Percentiles rank a stretch among this genome's conserved stretches.
phyloP scores from a whole-genome alignment of 108 stramenopile genomes.

The Nitzschia sp. region DNA sequence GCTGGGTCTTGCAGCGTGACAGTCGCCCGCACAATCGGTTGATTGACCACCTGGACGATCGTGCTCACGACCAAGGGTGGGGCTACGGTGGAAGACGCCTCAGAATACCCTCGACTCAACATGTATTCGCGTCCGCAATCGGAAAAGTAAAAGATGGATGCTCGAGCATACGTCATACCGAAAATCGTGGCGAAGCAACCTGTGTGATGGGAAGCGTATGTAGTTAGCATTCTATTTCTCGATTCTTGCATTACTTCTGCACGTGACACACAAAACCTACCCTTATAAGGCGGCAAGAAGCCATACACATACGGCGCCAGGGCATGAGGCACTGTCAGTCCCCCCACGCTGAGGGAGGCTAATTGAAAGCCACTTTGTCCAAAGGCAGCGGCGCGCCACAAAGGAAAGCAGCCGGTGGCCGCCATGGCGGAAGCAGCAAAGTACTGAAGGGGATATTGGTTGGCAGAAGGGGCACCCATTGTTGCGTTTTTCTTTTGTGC shows the following conservation, averaged over 20 bases:
- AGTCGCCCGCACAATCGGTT: constrained; percentile 92
- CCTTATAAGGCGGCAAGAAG: constrained; percentile 94
- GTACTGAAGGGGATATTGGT: constrained; percentile 77
- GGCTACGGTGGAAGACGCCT: constrained; percentile 54
- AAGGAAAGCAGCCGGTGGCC: constrained; percentile 78
- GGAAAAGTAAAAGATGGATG: constrained; percentile 94
- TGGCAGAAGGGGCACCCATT: constrained; percentile 54
- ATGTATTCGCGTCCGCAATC: constrained; percentile 82
- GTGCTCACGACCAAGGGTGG: constrained; percentile 87
- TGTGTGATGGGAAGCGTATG: too few relatives aligned
- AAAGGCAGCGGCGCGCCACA: constrained; percentile 81
- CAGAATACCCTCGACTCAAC: constrained; percentile 17
- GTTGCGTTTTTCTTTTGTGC: constrained; percentile 6
- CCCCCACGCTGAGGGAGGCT: constrained; percentile 33
- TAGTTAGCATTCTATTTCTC: too few relatives aligned
- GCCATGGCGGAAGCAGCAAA: constrained; percentile 76
- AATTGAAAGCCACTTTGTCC: constrained; percentile 85
- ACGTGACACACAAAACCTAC: too few relatives aligned
- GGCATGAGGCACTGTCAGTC: constrained; percentile 29
- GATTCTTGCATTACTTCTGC: too few relatives aligned
- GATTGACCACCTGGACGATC: constrained; percentile 91
- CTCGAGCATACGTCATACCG: constrained; percentile 98
- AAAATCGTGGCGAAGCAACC: constrained; percentile 88
- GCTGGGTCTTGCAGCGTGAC: constrained; percentile 92
- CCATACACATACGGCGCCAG: constrained; percentile 82